phyloP scores from a whole-genome alignment of 2,329 filamentous ascomycete species.

The Geoglossum cookeanum region DNA sequence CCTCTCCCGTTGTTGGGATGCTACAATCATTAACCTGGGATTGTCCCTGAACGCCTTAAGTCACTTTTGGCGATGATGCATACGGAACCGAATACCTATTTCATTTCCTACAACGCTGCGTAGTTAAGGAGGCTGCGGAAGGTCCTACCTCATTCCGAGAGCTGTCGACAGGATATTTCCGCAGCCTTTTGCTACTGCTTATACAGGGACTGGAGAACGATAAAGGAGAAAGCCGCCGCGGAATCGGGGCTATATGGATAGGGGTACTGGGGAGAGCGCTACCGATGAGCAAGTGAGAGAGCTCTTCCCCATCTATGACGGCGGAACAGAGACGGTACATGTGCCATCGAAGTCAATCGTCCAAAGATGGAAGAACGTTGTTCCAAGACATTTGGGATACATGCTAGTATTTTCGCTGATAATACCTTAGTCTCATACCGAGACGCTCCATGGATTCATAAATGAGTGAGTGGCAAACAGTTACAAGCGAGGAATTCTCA shows the following conservation, averaged over 20 bases:
- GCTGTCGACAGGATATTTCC: constrained; percentile 37
- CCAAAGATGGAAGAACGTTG: neutral
- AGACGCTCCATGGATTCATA: constrained; percentile 68
- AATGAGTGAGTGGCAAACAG: constrained; percentile 94
- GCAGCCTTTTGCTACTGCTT: constrained; percentile 47
- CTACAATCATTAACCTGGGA: constrained; percentile 60
- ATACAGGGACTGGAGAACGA: constrained; percentile 69
- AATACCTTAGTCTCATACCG: constrained; percentile 27
- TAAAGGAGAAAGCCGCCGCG: constrained; percentile 49
- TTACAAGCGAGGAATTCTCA: constrained; percentile 64
- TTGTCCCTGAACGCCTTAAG: constrained; percentile 20
- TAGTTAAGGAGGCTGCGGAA: constrained; percentile 23
- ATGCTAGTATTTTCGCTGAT: neutral
- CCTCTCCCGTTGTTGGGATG: constrained; percentile 57
- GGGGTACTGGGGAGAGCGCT: constrained; percentile 56
- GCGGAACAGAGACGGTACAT: neutral
- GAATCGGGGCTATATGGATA: constrained; percentile 60
- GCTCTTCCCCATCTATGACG: constrained; percentile 64
- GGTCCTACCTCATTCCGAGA: constrained; percentile 17
- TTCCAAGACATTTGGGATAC: neutral
- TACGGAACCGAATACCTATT: neutral
- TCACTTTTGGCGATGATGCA: neutral
- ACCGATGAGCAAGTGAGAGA: constrained; percentile 59
- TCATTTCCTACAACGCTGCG: neutral
- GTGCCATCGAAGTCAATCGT: neutral